Evolutionary conservation across 2,329 filamentous ascomycete genomes (phyloP), one percentile per base, ranked within the genome.

Genomic region (Ophiostoma tasmaniense): DNA sequence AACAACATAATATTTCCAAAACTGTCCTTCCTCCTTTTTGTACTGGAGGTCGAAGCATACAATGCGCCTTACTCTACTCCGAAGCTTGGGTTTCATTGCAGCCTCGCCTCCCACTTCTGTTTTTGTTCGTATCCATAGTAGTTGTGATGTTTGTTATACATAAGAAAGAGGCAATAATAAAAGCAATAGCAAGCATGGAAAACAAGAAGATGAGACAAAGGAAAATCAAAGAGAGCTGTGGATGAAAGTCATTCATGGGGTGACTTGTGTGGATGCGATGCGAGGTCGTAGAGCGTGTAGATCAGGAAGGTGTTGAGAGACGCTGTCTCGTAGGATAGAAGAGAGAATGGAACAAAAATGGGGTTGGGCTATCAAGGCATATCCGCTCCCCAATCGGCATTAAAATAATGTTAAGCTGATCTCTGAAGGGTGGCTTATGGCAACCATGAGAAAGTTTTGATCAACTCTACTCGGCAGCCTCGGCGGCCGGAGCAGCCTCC

Each of bases 61-160:
- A 45, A 45, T 20, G 42, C n/a, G 13, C 50, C 50, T 55, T 22
- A 22, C 50, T 55, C 50, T 22, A n/a, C n/a, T 55, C 3, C 6
- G 3, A 2, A 14, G 50, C 50, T 55, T 25, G 50, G 10, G n/a
- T 55, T 25, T 17, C 25, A 14, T 22, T 61, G 25, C 55, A 61
- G 55, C 22, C 25, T 30, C 55, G 5, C 55, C 55, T 55, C 50
- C 50, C n/a, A 22, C 50, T 61, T 13, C 55, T 30, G 11, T 20
- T 64, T 33, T 37, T 39, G 61, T 64, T 64, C 61, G 61, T 64
- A 64, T 39, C 33, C 61, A 64, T 64, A 11, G 33, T 55, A 55
- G 28, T 30, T 64, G 61, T 64, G 6, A 20, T 64, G 33, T 64
- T 37, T 37, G 61, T 22, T 37, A 35, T 35, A 62, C 59, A 64